Evolutionary conservation across 179 eudicot genomes (phyloP), one percentile per base, ranked within the genome.

Genomic region (Patellifolia procumbens): DNA sequence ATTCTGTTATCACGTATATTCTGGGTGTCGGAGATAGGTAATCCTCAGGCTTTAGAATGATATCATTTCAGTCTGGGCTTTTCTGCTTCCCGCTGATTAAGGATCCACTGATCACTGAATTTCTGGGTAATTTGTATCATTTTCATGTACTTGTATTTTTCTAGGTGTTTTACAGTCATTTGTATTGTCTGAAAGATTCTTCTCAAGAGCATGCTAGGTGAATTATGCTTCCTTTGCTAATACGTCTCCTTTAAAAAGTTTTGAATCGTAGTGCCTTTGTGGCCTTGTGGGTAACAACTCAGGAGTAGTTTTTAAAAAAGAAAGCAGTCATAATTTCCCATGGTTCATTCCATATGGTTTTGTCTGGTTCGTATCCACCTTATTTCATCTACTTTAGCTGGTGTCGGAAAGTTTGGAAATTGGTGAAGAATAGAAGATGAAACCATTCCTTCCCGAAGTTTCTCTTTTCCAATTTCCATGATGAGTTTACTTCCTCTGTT

Each of bases 1-100:
- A 95, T 75, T 95, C 95, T 10, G 99, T 95, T 81, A 95, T 95
- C 78, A 95, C 99, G 29, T 95, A 95, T 81, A 95, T 95, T 72
- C 83, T 95, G 76, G 99, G 99, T 65, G 89, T 95, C 81, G 99
- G 99, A 81, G 99, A 95, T 88, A 93, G 97, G 97, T 95, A 83
- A 79, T 78, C 64, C 20, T 19, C 39, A 53, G 49, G 13, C 64
- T 59, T 59, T 26, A 32, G 26, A 51, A 35, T 45, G 7, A 29
- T 42, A 37, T 61, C 0, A 12, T 43, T 35, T 20, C 24, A 49
- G 49, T 59, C 16, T 17, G 24, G 43, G 52, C 34, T 53, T 37
- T 48, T 80, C 31, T 13, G 73, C 26, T 69, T 24, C n/a, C 2
- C 16, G 34, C 31, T 67, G 22, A 32, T 24, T 58, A 22, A 43